Conservation (phyloP, 441 rosid genomes). For the Lagerstroemia fauriei region DNA sequence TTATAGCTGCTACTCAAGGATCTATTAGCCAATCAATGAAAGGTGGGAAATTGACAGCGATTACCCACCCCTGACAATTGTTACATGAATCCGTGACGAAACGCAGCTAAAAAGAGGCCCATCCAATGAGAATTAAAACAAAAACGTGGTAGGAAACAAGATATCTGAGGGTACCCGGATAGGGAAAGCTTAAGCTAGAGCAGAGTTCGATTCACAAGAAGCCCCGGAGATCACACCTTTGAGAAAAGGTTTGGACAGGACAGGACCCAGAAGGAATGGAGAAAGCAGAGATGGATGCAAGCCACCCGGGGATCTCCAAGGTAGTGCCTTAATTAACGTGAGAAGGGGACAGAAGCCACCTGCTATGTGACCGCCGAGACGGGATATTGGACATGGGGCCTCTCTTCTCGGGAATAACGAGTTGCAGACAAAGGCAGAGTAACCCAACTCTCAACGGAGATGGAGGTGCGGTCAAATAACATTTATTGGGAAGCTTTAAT, state of each 20-base stretch:
- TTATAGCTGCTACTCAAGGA: not conserved
- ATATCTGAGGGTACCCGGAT: slow-evolving; percentile 15
- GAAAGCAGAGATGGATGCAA: not conserved
- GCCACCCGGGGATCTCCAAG: not conserved
- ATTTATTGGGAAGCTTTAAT: no score
- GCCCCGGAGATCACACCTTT: slow-evolving; percentile 17
- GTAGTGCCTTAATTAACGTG: slow-evolving; percentile 30
- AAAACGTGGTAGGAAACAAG: not conserved
- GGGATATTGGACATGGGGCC: slow-evolving; percentile 39
- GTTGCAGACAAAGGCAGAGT: slow-evolving; percentile 9
- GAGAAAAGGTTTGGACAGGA: slow-evolving; percentile 20
- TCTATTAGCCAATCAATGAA: not conserved
- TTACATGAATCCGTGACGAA: slow-evolving; percentile 1
- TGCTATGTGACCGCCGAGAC: slow-evolving; percentile 45
- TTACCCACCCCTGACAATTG: not conserved
- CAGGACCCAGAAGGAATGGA: slow-evolving; percentile 19
- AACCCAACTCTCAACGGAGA: no score
- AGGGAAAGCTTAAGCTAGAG: not conserved
- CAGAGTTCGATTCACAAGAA: slow-evolving; percentile 26
- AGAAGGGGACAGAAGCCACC: slow-evolving; percentile 36
- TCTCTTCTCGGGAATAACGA: slow-evolving; percentile 33
- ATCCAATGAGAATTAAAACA: not conserved
- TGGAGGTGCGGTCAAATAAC: not conserved
- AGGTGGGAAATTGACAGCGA: not conserved
- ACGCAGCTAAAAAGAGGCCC: not conserved